Base-by-base conservation (phyloP, 2,329 filamentous ascomycete genomes). In the Chaetomium strumarium region DNA sequence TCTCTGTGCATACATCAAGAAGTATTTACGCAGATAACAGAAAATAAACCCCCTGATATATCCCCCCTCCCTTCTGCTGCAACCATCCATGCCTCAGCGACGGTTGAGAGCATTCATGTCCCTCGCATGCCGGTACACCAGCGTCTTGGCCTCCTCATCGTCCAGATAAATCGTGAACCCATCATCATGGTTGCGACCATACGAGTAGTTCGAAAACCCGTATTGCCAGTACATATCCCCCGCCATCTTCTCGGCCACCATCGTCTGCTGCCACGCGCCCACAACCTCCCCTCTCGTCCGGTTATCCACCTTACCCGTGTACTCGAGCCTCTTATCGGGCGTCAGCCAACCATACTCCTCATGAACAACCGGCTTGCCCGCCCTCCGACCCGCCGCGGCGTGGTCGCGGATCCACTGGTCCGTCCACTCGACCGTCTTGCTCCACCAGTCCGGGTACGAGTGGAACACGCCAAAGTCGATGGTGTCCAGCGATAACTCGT, bases 81-180 rank as follows among this genome's bases (percentile, higher is more conserved):
- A 13, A 37, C 8, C 41, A 41, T 44, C 40, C 24, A 30, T 20
- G 7, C 30, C n/a, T 17, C 39, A 13, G 19, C 49, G 39, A n/a
- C 52, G 38, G 43, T 67, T 67, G 24, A 70, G 63, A 11, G 55
- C 64, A 12, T 73, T 68, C 39, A 76, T 66, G 9, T 63, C 66
- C 55, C 66, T 67, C 1, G 72, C 74, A 46, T 77, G 73, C 48
- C 72, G 64, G 53, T 74, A 74, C 0, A 77, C 68, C 42, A 77
- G 57, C 11, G 63, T 55, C 59, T 71, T 61, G 1, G 74, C 75
- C 62, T 79, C 70, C 3, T 70, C 67, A 12, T 76, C 72, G 24
- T 80, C 77, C 30, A 80, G 57, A 58, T 70, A 81, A 45, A 81
- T 79, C 1, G 78, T 80, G 60, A 80, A 80, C 0, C 77, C 77